A percentile compares a stretch with the other conserved stretches of the same genome.
phyloP scores from a whole-genome alignment of 805 yeast species.

The Saccharomycopsis sp. region DNA sequence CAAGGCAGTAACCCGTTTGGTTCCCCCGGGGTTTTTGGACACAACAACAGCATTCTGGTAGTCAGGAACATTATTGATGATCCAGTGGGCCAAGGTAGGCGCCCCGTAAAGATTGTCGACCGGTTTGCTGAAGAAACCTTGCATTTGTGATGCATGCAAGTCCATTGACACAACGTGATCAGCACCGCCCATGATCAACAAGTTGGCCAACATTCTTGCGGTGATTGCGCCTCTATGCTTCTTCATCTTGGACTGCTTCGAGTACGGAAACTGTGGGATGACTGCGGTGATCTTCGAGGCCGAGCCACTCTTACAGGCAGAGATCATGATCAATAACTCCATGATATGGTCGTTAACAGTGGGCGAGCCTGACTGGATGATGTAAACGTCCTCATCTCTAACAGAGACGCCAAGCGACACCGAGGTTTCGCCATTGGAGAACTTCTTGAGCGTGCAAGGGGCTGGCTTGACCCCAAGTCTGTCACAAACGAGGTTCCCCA shows the following conservation, averaged over 20 bases:
- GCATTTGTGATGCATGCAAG: conserved; percentile 95
- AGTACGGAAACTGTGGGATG: conserved; percentile 95
- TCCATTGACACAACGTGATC: conserved; percentile 99
- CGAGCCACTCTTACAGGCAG: conserved; percentile 96
- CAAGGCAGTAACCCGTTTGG: conserved; percentile 93
- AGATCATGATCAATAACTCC: conserved; percentile 88
- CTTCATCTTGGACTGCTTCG: conserved; percentile 97
- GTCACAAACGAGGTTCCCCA: conserved; percentile 86
- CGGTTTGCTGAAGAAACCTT: conserved; percentile 95
- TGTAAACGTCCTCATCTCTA: conserved; percentile 94
- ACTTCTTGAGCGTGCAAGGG: conserved; percentile 83
- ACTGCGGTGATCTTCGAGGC: conserved; percentile 97
- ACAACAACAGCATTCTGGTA: conserved; percentile 89
- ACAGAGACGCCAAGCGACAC: conserved; percentile 93
- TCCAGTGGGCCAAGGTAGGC: conserved; percentile 95
- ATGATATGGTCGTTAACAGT: conserved; percentile 85
- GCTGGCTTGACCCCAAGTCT: conserved; percentile 90
- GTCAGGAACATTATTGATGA: conserved; percentile 79
- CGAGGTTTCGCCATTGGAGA: conserved; percentile 96
- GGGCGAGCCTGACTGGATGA: conserved; percentile 87
- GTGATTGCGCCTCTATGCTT: conserved; percentile 98
- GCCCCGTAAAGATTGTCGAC: conserved; percentile 96
- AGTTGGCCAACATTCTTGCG: conserved; percentile 94
- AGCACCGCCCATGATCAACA: conserved; percentile 96
- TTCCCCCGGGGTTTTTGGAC: conserved; percentile 98